These are phyloP conservation scores for Colletotrichum nymphaeae DNA, from an alignment of 2,329 filamentous ascomycete species.

Conservation along the genomic window DNA sequence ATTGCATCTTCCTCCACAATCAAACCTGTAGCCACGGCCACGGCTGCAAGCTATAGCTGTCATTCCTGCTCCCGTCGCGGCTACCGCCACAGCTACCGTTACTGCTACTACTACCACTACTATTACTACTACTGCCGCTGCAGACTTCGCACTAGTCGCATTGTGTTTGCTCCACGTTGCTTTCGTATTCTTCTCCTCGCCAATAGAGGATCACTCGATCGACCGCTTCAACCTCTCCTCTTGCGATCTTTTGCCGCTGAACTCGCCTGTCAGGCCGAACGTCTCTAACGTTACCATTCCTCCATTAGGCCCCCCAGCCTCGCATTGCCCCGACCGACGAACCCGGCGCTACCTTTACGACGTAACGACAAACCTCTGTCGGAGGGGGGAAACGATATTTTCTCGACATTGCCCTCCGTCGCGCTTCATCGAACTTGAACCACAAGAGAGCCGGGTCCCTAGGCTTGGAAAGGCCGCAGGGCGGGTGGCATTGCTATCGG, in stretches of 20 bases:
- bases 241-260: not conserved
- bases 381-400: not conserved
- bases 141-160: conserved; percentile 6
- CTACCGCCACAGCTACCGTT: not conserved
- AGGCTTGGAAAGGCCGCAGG: conserved; percentile 10
- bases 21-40: not conserved
- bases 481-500: conserved; percentile 33
- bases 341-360: not conserved
- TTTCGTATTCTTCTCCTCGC: conserved; percentile 13
- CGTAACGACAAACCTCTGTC: not conserved
- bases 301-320: not conserved
- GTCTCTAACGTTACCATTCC: conserved; percentile 2
- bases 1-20: not conserved
- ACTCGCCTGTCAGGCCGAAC: not conserved
- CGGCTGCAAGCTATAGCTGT: not conserved
- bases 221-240: not conserved
- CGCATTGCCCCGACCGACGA: not conserved
- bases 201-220: not conserved
- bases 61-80: not conserved
- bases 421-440: not conserved
- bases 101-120: not conserved
- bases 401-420: not conserved
- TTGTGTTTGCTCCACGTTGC: conserved; percentile 4
- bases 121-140: not conserved
- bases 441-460: not conserved